These are phyloP conservation scores for Pirum gemmata DNA, from an alignment of 78 protist genomes.

Conservation along the genomic window DNA sequence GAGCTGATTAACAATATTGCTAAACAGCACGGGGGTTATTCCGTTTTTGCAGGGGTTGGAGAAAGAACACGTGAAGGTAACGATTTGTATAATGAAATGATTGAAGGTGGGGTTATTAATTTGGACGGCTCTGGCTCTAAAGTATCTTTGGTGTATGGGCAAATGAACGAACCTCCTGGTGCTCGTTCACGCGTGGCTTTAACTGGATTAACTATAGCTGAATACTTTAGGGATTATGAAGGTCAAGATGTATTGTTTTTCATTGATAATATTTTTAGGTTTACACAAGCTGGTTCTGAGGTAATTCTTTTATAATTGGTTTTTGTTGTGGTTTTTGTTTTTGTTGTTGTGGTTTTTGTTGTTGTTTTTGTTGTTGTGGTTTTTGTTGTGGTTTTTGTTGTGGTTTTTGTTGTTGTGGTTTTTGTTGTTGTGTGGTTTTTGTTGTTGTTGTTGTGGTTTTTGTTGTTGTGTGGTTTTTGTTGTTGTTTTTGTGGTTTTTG, in stretches of 20 bases:
- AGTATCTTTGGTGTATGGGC: slow-evolving; percentile 97
- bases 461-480: no score
- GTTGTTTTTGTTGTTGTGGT: no score
- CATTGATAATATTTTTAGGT: slow-evolving; percentile 99
- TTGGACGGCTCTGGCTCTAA: slow-evolving; percentile 76
- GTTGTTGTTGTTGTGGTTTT: no score
- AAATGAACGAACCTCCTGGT: slow-evolving; percentile 98
- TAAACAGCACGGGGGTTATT: slow-evolving; percentile 95
- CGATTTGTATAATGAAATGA: slow-evolving; percentile 97
- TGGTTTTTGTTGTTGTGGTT: no score
- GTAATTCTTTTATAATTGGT: no score
- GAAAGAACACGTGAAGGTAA: slow-evolving; percentile 99
- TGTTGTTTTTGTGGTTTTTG: no score
- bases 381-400: no score
- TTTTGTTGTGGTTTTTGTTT: no score
- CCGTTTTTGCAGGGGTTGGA: slow-evolving; percentile 99
- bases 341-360: no score
- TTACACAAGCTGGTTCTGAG: slow-evolving; percentile 99
- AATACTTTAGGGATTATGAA: slow-evolving; percentile 96
- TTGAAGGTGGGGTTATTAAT: slow-evolving; percentile 89
- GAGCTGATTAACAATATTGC: slow-evolving; percentile 98
- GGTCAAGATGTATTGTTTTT: slow-evolving; percentile 96
- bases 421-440: no score
- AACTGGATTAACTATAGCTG: slow-evolving; percentile 95
- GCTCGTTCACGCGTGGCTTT: slow-evolving; percentile 98